Conservation (phyloP, 1,284 basidiomycete genomes). For the Pholiota adiposa region DNA sequence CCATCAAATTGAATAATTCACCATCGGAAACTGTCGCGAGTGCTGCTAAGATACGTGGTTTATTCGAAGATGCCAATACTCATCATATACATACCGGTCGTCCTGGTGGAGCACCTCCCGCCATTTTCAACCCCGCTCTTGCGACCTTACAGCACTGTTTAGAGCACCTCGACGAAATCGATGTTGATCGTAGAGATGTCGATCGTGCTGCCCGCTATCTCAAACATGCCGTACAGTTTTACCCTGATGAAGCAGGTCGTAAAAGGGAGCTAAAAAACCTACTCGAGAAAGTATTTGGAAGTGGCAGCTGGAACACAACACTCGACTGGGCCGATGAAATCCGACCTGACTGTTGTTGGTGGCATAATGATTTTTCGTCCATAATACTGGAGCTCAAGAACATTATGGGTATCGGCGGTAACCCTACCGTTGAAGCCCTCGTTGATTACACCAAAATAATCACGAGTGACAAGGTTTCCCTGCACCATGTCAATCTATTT, state of each 20-base stretch:
- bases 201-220: constrained; percentile 12
- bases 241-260: constrained; percentile 6
- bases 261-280: constrained; percentile 5
- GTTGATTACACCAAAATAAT: constrained; percentile 21
- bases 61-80: constrained; percentile 1
- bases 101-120: constrained; percentile 15
- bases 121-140: constrained; percentile 16
- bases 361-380: constrained; percentile 9
- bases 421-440: constrained; percentile 16
- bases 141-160: constrained; percentile 15
- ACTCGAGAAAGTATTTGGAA: constrained; percentile 4
- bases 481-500: constrained; percentile 4
- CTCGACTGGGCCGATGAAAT: constrained; percentile 8
- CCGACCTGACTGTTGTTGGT: constrained; percentile 12
- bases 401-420: constrained; percentile 17
- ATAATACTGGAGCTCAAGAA: constrained; percentile 20
- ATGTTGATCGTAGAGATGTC: constrained; percentile 11
- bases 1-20: no score
- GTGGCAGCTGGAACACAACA: not conserved
- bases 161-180: constrained; percentile 17
- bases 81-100: constrained; percentile 10
- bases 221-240: constrained; percentile 7
- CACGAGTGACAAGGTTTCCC: constrained; percentile 13
- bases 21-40: not conserved
- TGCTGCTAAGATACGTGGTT: not conserved